Base-by-base conservation (phyloP, 495 filamentous ascomycete genomes). In the Penicillium samsonianum region DNA sequence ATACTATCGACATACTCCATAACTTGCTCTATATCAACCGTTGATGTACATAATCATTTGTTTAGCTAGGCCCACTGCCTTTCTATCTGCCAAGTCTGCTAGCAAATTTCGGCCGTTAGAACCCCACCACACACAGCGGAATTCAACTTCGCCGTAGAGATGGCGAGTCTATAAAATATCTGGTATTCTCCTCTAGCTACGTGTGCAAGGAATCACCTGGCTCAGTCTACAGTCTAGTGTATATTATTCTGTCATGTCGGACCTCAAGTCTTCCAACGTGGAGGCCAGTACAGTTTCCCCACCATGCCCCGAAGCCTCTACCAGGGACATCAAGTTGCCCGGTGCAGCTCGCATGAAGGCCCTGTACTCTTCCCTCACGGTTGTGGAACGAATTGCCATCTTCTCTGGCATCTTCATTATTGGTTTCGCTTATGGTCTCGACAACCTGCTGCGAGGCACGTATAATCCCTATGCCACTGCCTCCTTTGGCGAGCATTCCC, bases 391-490 rank as follows among this genome's bases (percentile, higher is more conserved):
- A 26, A 53, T 47, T 6, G 22, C 33, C 19, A 52, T 59, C 28
- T 53, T 59, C 14, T 16, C 52, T 14, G 41, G 56, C 14, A 42
- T 59, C 14, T 59, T 59, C 49, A 3, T 59, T 8, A 38, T 59
- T 12, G 56, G 56, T 11, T 59, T 52, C 30, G 48, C 56, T 3
- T 59, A 53, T 25, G 56, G 56, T 11, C 49, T 59, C 19, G 56
- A 59, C 17, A 53, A 42, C 16, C 41, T 53, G 35, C 48, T 59
- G 16, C 56, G 56, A 2, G 31, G 40, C 11, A 53, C 49, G 28
- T 59, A 59, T 25, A 38, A 59, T 31, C 46, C 56, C 17, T 59
- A 59, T 28, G 56, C 56, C 10, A 59, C 56, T 5, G 38, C 56
- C 22, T 52, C 48, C 28, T 59, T 53, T 33, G 56, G 56, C 12